Evolutionary conservation across 176 grass and related monocot genomes (phyloP), one percentile per base, ranked within the genome.

Genomic region (Lolium multiflorum): DNA sequence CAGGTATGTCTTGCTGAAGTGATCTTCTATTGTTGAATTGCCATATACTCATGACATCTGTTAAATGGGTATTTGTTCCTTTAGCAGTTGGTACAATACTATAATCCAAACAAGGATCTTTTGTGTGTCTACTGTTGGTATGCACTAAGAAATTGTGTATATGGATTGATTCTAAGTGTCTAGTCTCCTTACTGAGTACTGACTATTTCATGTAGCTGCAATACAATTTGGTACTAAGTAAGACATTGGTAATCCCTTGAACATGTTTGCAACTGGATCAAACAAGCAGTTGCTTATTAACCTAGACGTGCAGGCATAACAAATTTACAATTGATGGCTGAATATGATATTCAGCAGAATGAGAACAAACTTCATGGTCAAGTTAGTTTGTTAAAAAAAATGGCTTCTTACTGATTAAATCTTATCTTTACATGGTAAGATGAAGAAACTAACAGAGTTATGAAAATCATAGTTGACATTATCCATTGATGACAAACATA

Each of bases 1-100:
- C 65, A 91, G 89, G 89, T 91, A 91, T 80, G 81, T 83, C 64
- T 87, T 80, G 56, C 63, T 83, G 6, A 49, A 83, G 21, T 68
- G 57, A 6, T 79, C 25, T 6, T 66, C 56, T 74, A 55, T 85
- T 84, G 12, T 41, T 75, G 57, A 83, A 31, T 49, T 79, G 5
- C 38, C 70, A 59, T 80, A 80, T 80, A 80, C 22, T 63, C 64
- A 70, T 26, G 48, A 43, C 16, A 59, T 80, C 66, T 84, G 57
- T 83, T 79, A 64, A 87, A 57, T 74, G 84, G 66, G 37, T 68
- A 50, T 62, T 83, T 80, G 85, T 56, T 76, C 22, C 68, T 8
- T 76, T 69, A 69, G 20, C 79, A 91, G 75, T 74, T 38, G 16
- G 48, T 80, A 79, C 64, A 49, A 67, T 74, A 87, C 75, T 59